A percentile compares a stretch with the other conserved stretches of the same genome.
Evolutionary conservation across 176 grass and related monocot species (phyloP).

Genomic region (Ensete ventricosum): DNA sequence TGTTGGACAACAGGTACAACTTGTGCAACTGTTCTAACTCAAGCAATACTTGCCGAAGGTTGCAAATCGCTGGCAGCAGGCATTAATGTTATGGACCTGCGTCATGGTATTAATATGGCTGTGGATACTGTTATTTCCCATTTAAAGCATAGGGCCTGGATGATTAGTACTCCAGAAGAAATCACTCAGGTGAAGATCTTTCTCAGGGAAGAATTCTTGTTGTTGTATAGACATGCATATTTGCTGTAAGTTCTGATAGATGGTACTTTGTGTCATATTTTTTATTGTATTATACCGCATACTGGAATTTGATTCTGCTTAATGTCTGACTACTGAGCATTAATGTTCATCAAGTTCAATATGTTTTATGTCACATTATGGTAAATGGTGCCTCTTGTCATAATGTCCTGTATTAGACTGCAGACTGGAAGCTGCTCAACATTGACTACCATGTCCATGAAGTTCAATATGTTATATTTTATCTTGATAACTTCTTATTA

Average conservation of each 20-base stretch:
- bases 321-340: not conserved
- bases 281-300: not conserved
- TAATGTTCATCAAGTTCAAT: not conserved
- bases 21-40: conserved; percentile 84
- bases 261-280: not conserved
- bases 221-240: not conserved
- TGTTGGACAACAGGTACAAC: conserved; percentile 42
- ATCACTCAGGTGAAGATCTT: conserved; percentile 65
- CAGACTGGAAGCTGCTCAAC: too few relatives aligned
- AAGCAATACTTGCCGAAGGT: conserved; percentile 84
- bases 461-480: too few relatives aligned
- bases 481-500: too few relatives aligned
- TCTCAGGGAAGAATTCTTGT: not conserved
- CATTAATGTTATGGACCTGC: conserved; percentile 83
- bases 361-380: not conserved
- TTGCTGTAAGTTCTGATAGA: not conserved
- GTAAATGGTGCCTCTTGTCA: not conserved
- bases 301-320: not conserved
- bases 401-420: too few relatives aligned
- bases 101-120: conserved; percentile 77
- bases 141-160: conserved; percentile 70
- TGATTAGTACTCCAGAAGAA: conserved; percentile 74
- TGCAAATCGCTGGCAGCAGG: conserved; percentile 87
- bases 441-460: too few relatives aligned
- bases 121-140: conserved; percentile 52